Percentiles rank a stretch among this genome's conserved stretches.
These are phyloP conservation scores for Fusarium kyushuense DNA, from an alignment of 2,329 filamentous ascomycete genomes.

Conservation along the genomic window DNA sequence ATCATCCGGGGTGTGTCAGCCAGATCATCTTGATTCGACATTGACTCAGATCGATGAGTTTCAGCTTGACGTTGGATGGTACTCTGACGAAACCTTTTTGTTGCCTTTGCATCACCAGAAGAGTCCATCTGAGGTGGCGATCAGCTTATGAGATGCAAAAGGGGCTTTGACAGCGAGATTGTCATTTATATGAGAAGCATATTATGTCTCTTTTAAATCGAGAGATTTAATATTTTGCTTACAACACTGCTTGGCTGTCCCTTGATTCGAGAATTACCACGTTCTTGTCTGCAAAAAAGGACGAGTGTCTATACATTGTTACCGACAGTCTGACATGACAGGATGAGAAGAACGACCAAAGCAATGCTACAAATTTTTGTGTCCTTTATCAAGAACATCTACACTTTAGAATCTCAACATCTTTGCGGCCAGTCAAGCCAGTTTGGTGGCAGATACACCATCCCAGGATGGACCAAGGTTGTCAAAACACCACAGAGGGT, in stretches of 20 bases:
- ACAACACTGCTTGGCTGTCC: accelerated
- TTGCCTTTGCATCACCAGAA: neutral
- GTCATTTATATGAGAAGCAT: neutral
- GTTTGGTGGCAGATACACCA: neutral
- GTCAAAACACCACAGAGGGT: neutral
- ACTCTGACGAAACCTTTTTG: neutral
- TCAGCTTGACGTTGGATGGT: neutral
- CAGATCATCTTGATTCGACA: neutral
- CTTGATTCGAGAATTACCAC: accelerated
- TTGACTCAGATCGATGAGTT: neutral
- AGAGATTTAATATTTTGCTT: too few relatives aligned
- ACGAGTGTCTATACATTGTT: neutral
- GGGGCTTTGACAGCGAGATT: neutral
- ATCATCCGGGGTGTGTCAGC: constrained; percentile 17
- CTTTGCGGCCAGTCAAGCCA: neutral
- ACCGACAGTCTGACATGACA: neutral
- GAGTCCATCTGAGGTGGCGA: neutral
- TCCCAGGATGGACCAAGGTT: neutral
- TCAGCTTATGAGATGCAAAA: neutral
- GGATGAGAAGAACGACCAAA: neutral
- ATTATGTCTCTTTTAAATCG: neutral
- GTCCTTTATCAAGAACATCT: accelerated
- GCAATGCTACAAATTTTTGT: neutral
- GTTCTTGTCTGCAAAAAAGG: neutral
- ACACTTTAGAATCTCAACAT: accelerated